phyloP scores from a whole-genome alignment of 805 yeast genomes.

The Candida tammaniensis region DNA sequence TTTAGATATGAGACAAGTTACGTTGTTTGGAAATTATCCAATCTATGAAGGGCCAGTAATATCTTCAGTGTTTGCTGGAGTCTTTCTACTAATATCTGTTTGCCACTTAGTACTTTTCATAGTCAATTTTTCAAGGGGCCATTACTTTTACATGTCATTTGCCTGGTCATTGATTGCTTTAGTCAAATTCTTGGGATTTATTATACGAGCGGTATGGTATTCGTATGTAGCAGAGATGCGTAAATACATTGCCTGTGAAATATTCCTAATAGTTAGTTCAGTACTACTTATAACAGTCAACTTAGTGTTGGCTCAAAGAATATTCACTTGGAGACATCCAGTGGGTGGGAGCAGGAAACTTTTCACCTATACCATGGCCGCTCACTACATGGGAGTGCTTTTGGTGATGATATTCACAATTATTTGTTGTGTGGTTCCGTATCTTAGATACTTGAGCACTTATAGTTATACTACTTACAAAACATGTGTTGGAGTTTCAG shows the following conservation, averaged over 20 bases:
- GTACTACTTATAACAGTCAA: conserved; percentile 55
- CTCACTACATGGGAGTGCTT: conserved; percentile 50
- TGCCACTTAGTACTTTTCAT: conserved; percentile 47
- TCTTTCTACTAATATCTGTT: conserved; percentile 42
- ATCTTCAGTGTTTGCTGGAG: conserved; percentile 45
- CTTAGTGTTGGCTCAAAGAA: conserved; percentile 64
- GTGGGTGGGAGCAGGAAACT: conserved; percentile 53
- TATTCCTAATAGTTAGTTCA: conserved; percentile 53
- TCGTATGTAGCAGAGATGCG: conserved; percentile 40
- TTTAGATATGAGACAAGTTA: conserved; percentile 38
- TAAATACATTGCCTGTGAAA: conserved; percentile 55
- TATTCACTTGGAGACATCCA: conserved; percentile 77
- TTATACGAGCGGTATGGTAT: conserved; percentile 58
- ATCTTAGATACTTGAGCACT: conserved; percentile 49
- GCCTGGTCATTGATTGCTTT: conserved; percentile 43
- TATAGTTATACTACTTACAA: conserved; percentile 47
- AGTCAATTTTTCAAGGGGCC: conserved; percentile 51
- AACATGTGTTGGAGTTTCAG: conserved; percentile 48
- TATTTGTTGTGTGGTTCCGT: conserved; percentile 59
- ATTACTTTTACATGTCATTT: conserved; percentile 51
- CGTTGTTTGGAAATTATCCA: conserved; percentile 67
- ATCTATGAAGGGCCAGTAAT: conserved; percentile 52
- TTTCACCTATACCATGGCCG: conserved; percentile 50
- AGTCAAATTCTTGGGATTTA: conserved; percentile 56
- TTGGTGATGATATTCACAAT: conserved; percentile 64